Evolutionary conservation across 768 basidiomycete species (phyloP).

Genomic region (Podaxis carcinomalis): DNA sequence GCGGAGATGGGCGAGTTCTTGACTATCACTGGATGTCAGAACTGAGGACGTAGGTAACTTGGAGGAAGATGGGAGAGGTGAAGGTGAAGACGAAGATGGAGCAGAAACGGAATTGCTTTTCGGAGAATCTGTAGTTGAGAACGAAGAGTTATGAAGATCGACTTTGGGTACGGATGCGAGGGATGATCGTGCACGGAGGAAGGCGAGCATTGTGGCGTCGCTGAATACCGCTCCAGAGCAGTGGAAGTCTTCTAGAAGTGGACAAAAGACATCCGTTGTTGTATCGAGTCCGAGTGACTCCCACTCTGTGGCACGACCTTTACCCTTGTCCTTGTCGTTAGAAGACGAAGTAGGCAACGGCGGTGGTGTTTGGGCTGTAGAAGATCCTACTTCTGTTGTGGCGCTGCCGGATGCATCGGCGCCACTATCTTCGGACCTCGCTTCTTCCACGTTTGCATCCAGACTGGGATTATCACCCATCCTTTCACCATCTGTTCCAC

Average conservation of each 20-base stretch:
- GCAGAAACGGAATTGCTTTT: neutral
- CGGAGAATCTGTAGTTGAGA: neutral
- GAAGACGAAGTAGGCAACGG: neutral
- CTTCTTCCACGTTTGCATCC: neutral
- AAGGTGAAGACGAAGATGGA: neutral
- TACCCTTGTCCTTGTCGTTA: neutral
- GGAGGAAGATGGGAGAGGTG: neutral
- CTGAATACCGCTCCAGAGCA: conserved; percentile 6
- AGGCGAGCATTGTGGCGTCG: conserved; percentile 2
- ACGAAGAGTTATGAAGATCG: neutral
- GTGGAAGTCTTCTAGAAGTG: conserved; percentile 8
- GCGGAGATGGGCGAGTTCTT: neutral
- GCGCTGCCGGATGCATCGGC: neutral
- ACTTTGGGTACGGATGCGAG: neutral
- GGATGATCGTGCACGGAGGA: conserved; percentile 8
- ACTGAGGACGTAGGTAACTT: neutral
- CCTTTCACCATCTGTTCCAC: neutral
- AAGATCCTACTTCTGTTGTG: neutral
- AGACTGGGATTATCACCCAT: neutral
- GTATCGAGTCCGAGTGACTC: neutral
- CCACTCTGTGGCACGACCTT: neutral
- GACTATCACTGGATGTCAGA: neutral
- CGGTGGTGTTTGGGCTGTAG: no score
- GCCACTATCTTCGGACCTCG: neutral
- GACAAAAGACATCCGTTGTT: neutral